Percentiles rank a stretch among this genome's conserved stretches.
Evolutionary conservation across 345 rosid species (phyloP).

Genomic region (Balakata baccata): DNA sequence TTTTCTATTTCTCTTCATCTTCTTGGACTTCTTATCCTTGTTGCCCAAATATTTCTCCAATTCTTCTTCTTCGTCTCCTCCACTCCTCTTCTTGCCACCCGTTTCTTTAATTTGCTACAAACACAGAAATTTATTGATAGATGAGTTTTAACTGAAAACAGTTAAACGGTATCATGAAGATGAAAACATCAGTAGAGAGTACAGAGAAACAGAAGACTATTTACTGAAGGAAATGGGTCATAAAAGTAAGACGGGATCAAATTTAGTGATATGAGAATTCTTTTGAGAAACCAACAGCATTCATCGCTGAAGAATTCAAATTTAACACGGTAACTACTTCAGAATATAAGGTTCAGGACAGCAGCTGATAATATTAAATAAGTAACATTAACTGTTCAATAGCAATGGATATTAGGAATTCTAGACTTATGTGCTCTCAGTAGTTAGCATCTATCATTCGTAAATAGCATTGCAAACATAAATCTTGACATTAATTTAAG

Average conservation of each 20-base stretch:
- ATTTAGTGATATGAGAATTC: background rate
- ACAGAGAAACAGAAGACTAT: too few relatives aligned
- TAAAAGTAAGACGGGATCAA: background rate
- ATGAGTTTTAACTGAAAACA: background rate
- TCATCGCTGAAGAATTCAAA: background rate
- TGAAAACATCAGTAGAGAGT: background rate
- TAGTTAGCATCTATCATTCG: background rate
- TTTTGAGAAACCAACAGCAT: background rate
- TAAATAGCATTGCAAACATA: background rate
- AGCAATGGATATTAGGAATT: background rate
- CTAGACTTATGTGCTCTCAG: too few relatives aligned
- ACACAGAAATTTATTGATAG: slow-evolving; percentile 6
- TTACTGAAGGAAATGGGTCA: background rate
- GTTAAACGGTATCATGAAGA: background rate
- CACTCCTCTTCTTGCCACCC: slow-evolving; percentile 41
- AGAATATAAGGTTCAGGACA: background rate
- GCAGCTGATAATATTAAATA: too few relatives aligned
- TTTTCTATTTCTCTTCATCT: slow-evolving; percentile 11
- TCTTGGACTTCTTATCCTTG: slow-evolving; percentile 38
- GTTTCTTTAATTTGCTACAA: slow-evolving; percentile 58
- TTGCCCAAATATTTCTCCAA: slow-evolving; percentile 48
- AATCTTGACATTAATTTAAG: background rate
- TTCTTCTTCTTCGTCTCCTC: slow-evolving; percentile 55
- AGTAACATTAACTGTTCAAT: background rate
- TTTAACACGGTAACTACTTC: background rate